phyloP scores from a whole-genome alignment of 768 basidiomycete species.

The Suillus decipiens region DNA sequence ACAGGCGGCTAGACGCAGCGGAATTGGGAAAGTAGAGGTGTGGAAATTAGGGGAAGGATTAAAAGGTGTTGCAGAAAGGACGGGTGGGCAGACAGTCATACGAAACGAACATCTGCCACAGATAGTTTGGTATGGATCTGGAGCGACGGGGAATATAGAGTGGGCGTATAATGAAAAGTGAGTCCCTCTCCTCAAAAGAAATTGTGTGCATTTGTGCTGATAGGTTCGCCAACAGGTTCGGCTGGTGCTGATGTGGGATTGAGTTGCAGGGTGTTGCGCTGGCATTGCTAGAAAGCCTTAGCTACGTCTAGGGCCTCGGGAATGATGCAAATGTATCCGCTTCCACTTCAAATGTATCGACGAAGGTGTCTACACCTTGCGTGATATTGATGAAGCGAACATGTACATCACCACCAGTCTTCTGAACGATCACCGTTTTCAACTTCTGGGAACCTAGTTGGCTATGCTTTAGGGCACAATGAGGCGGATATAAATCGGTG shows the following conservation, averaged over 20 bases:
- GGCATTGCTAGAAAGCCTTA: constrained; percentile 6
- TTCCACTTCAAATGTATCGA: constrained; percentile 71
- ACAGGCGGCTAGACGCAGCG: constrained; percentile 35
- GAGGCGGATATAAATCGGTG: constrained; percentile 77
- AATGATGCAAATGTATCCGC: constrained; percentile 43
- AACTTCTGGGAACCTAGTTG: constrained; percentile 77
- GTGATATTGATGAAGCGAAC: constrained; percentile 85
- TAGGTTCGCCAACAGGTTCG: not conserved
- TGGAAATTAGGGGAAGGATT: constrained; percentile 47
- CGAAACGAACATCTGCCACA: constrained; percentile 44
- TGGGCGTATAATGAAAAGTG: constrained; percentile 56
- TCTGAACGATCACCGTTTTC: constrained; percentile 59
- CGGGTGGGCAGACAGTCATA: constrained; percentile 34
- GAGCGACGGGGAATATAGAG: constrained; percentile 32
- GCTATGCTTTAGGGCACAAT: constrained; percentile 77
- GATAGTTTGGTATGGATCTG: constrained; percentile 52
- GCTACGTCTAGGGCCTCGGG: constrained; percentile 35
- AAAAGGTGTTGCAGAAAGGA: constrained; percentile 22
- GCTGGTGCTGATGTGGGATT: constrained; percentile 3
- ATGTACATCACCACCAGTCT: constrained; percentile 81
- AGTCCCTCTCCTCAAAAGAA: constrained; percentile 10
- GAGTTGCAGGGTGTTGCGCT: not conserved
- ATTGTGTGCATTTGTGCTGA: not conserved
- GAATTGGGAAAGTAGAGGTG: constrained; percentile 43
- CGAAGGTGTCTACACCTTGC: constrained; percentile 83